Percentiles rank a stretch among this genome's conserved stretches.
phyloP scores from a whole-genome alignment of 1,139 yeast species.

The Nadsonia starkeyi-henricii region DNA sequence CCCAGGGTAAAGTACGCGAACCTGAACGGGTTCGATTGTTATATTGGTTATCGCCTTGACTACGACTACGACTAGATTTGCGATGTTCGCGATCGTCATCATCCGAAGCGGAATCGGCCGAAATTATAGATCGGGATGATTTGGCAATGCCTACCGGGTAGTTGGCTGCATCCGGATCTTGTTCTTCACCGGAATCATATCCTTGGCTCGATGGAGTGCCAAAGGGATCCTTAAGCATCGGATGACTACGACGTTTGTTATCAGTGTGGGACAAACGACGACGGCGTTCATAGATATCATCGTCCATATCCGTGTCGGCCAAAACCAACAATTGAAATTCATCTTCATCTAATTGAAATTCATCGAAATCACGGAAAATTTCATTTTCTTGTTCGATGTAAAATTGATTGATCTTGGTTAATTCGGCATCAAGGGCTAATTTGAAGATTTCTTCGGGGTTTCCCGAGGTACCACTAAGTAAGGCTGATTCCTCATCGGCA shows the following conservation, averaged over 20 bases:
- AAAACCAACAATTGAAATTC: background rate
- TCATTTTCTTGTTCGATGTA: slow-evolving; percentile 36
- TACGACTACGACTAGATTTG: background rate
- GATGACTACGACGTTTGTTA: background rate
- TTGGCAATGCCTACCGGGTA: background rate
- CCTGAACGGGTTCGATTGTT: background rate
- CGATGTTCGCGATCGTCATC: background rate
- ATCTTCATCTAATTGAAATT: slow-evolving; percentile 29
- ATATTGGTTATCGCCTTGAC: background rate
- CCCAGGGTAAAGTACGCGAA: background rate
- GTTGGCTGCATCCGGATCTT: background rate
- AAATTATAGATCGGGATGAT: background rate
- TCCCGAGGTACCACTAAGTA: slow-evolving; percentile 13
- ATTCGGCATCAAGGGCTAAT: slow-evolving; percentile 40
- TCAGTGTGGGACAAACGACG: background rate
- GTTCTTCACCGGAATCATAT: background rate
- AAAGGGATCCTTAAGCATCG: background rate
- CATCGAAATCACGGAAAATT: slow-evolving; percentile 32
- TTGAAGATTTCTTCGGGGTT: slow-evolving; percentile 40
- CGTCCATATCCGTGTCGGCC: background rate
- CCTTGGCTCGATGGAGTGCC: too few species aligned
- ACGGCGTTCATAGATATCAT: background rate
- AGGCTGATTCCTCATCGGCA: slow-evolving; percentile 23
- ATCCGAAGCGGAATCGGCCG: background rate
- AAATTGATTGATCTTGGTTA: slow-evolving; percentile 42